Evolutionary conservation across 108 stramenopile genomes (phyloP), one percentile per base, ranked within the genome.

Genomic region (Stephanodiscus triporus): DNA sequence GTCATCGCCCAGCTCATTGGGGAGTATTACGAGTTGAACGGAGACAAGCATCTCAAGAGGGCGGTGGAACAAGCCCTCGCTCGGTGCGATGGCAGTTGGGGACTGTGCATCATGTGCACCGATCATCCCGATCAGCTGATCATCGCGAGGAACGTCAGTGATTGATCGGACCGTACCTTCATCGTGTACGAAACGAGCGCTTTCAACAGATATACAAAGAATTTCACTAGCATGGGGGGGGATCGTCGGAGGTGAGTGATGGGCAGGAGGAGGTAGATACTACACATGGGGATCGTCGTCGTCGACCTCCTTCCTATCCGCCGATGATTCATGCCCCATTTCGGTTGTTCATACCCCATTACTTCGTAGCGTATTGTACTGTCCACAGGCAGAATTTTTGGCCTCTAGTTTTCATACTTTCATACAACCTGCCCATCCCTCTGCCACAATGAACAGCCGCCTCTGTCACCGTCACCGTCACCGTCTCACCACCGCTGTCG

Each of bases 141-240:
- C 1, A 97, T 98, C 10, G 97, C 97, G 1, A 97, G 98, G 75
- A 97, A 98, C 63, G 99, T 99, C 77, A 98, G 99, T 22, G 82
- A 99, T 40, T 91, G 84, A 11, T 85, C 91, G 63, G 97, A 97
- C 59, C 85, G 95, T 17, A 97, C 92, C 51, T 96, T 94, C 75
- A 86, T 99, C 51, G 99, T 98, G 27, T 94, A 91, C 22, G 99
- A 99, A 80, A 98, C 98, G 0, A 89, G 97, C 6, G 99, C 99
- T 6, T 98, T 99, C 84, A 97, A 96, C 73, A 82, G 97, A 42
- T 95, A 97, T 90, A 99, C 99, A 14, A 97, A 98, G 77, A 97
- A 97, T 40, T 98, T 97, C 66, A 97, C 98, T 67, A 93, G 92
- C 59, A 94, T n/a, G n/a, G n/a, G n/a, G n/a, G n/a, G n/a, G n/a